Conservation (phyloP, 495 filamentous ascomycete genomes). For the Neurospora terricola region DNA sequence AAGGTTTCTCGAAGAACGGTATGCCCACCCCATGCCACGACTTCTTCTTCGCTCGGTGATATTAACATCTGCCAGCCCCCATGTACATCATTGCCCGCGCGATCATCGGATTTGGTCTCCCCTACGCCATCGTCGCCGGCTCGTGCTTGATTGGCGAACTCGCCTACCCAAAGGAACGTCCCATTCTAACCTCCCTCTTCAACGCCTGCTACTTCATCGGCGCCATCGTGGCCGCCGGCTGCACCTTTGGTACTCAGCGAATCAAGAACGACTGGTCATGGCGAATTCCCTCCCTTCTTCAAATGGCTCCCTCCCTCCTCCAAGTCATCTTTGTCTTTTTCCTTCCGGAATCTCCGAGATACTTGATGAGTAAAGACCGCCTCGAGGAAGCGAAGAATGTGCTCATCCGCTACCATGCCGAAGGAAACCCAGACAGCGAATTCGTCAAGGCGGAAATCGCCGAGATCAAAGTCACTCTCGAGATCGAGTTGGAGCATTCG, state of each 20-base stretch:
- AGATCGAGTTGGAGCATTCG: slow-evolving; percentile 44
- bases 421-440: slow-evolving; percentile 44
- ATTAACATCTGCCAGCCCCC: not conserved
- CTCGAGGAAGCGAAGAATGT: slow-evolving; percentile 47
- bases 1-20: slow-evolving; percentile 41
- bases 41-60: slow-evolving; percentile 8
- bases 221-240: slow-evolving; percentile 47
- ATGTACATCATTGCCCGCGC: slow-evolving; percentile 59
- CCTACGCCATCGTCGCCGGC: slow-evolving; percentile 52
- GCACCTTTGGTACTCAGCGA: slow-evolving; percentile 46
- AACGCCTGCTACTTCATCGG: slow-evolving; percentile 58
- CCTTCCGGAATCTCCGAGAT: slow-evolving; percentile 52
- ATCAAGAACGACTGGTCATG: slow-evolving; percentile 53
- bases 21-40: slow-evolving; percentile 2
- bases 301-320: slow-evolving; percentile 43
- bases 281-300: slow-evolving; percentile 52
- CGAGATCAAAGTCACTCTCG: slow-evolving; percentile 51
- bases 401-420: slow-evolving; percentile 52
- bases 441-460: slow-evolving; percentile 49
- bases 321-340: slow-evolving; percentile 49
- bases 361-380: slow-evolving; percentile 47
- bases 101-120: slow-evolving; percentile 53
- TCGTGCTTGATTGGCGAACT: slow-evolving; percentile 56
- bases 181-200: slow-evolving; percentile 55
- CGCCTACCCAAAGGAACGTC: slow-evolving; percentile 53